These are phyloP conservation scores for Aspergillus melleus DNA, from an alignment of 2,329 filamentous ascomycete genomes.

Conservation along the genomic window DNA sequence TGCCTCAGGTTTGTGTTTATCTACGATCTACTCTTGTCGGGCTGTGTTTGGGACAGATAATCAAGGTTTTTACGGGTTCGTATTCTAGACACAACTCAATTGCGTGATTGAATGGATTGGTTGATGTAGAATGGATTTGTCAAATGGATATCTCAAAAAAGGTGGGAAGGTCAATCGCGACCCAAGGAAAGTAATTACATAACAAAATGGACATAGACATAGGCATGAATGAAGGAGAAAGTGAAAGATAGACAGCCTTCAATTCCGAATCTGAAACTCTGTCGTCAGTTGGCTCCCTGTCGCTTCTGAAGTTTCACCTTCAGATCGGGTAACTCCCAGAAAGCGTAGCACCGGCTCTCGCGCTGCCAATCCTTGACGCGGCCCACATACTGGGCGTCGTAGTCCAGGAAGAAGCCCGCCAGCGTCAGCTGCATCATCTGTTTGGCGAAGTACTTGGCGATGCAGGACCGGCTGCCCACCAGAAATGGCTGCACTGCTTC, in stretches of 20 bases:
- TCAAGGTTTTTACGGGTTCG: background rate
- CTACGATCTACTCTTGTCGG: too few species aligned
- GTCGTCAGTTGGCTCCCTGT: background rate
- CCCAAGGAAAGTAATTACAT: background rate
- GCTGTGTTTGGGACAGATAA: background rate
- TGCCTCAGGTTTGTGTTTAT: too few species aligned
- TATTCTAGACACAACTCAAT: background rate
- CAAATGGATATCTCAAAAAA: background rate
- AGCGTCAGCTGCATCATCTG: constrained; percentile 28
- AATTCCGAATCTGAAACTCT: background rate
- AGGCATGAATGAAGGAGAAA: background rate
- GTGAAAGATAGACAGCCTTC: background rate
- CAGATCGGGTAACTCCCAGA: constrained; percentile 28
- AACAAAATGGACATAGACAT: background rate
- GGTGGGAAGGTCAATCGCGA: background rate
- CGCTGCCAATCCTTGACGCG: constrained; percentile 24
- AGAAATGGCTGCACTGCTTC: constrained; percentile 27
- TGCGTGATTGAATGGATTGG: background rate
- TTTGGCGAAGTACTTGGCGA: constrained; percentile 29
- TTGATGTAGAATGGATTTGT: too few species aligned
- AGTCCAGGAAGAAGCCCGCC: constrained; percentile 25
- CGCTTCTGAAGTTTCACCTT: constrained; percentile 14
- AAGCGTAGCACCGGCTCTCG: constrained; percentile 26
- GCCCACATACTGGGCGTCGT: constrained; percentile 25
- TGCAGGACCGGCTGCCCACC: constrained; percentile 26